Evolutionary conservation across 1,139 yeast genomes (phyloP).

Genomic region (Blastobotrys petasosporus): DNA sequence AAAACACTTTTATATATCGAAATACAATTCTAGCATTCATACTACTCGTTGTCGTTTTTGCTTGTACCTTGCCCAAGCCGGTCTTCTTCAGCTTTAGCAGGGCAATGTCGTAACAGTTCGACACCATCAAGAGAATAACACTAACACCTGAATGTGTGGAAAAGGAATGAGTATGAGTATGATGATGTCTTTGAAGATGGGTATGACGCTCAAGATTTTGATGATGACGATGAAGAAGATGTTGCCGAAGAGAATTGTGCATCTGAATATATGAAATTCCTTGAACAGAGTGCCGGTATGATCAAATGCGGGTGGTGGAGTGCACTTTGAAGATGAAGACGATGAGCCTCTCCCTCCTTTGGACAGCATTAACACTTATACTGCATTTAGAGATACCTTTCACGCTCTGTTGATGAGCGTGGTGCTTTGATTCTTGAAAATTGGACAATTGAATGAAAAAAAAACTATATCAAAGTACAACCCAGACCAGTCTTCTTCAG

Average conservation of each 20-base stretch:
- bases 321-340: conserved; percentile 35
- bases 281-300: conserved; percentile 25
- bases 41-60: too few relatives aligned
- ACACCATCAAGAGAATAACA: conserved; percentile 57
- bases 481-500: too few relatives aligned
- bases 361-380: conserved; percentile 63
- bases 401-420: too few relatives aligned
- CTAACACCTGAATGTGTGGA: conserved; percentile 59
- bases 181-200: conserved; percentile 34
- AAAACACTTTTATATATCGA: too few relatives aligned
- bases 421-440: too few relatives aligned
- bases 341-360: conserved; percentile 78
- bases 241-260: conserved; percentile 36
- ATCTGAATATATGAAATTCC: conserved; percentile 32
- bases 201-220: conserved; percentile 41
- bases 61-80: too few relatives aligned
- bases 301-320: conserved; percentile 20
- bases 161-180: conserved; percentile 43
- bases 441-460: too few relatives aligned
- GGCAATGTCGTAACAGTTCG: too few relatives aligned
- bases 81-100: conserved; percentile 42
- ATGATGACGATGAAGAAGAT: conserved; percentile 39
- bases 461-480: too few relatives aligned
- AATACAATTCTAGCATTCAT: too few relatives aligned
- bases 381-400: conserved; percentile 43